These are phyloP conservation scores for Aphanomyces invadans DNA, from an alignment of 352 stramenopile genomes.

Conservation along the genomic window DNA sequence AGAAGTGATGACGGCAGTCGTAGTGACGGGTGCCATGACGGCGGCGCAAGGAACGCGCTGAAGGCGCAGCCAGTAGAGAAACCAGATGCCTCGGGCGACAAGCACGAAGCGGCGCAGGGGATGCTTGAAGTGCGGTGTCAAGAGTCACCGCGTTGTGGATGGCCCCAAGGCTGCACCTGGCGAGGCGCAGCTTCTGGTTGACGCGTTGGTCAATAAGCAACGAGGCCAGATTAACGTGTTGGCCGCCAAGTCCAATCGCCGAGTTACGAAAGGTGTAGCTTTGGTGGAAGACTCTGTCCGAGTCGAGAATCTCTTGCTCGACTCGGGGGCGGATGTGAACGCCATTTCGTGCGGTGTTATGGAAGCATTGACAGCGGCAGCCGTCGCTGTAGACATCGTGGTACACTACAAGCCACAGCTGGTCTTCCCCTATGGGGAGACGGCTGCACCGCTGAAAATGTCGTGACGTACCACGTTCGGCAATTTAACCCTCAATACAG, in stretches of 20 bases:
- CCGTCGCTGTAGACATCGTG: too few species aligned
- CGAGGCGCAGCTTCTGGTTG: slow-evolving; percentile 1
- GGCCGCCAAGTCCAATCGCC: background rate
- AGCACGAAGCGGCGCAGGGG: too few species aligned
- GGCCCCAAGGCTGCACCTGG: slow-evolving; percentile 1
- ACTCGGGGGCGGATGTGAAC: slow-evolving; percentile 8
- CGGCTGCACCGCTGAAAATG: background rate
- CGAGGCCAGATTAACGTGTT: background rate
- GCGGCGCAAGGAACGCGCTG: background rate
- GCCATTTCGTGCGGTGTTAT: slow-evolving; percentile 8
- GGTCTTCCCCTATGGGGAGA: slow-evolving; percentile 5
- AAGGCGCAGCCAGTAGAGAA: background rate
- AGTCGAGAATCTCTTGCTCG: slow-evolving; percentile 1
- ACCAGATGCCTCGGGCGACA: background rate
- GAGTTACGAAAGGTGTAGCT: background rate
- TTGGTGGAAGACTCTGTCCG: background rate
- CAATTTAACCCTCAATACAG: background rate
- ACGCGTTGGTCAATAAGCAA: background rate
- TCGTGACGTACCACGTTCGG: background rate
- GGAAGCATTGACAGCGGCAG: too few species aligned
- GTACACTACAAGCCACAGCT: background rate
- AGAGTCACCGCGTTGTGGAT: background rate
- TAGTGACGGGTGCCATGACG: too few species aligned
- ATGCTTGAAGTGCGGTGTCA: slow-evolving; percentile 12
- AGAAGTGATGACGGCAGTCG: too few species aligned